phyloP scores from a whole-genome alignment of 768 basidiomycete genomes.

The Hemileccinum rubropunctum region DNA sequence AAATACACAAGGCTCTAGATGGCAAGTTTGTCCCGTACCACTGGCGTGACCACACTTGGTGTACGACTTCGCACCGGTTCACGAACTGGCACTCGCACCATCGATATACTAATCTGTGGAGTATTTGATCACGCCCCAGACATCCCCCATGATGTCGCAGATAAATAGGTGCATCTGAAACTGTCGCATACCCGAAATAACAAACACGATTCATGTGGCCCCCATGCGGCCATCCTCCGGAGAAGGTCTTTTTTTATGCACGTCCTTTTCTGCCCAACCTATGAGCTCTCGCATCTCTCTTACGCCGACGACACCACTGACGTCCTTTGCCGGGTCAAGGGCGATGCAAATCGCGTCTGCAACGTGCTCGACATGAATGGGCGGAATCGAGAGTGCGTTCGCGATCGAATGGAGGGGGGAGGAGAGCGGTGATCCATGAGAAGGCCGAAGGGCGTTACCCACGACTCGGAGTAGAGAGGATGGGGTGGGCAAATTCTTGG shows the following conservation, averaged over 20 bases:
- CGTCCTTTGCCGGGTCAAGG: slow-evolving; percentile 46
- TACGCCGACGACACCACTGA: slow-evolving; percentile 69
- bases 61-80: too few relatives aligned
- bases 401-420: slow-evolving; percentile 66
- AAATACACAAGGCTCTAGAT: slow-evolving; percentile 4
- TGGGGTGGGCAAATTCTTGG: slow-evolving; percentile 60
- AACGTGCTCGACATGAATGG: slow-evolving; percentile 95
- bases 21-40: slow-evolving; percentile 13
- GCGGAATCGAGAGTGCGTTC: slow-evolving; percentile 78
- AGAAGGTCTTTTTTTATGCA: slow-evolving; percentile 12
- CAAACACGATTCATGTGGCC: slow-evolving; percentile 7
- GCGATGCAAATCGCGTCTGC: slow-evolving; percentile 76
- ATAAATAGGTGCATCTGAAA: slow-evolving; percentile 20
- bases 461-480: slow-evolving; percentile 58
- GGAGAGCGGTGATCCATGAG: slow-evolving; percentile 31
- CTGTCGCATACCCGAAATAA: slow-evolving; percentile 12
- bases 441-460: slow-evolving; percentile 37
- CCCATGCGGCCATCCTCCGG: neutral
- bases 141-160: slow-evolving; percentile 17
- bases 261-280: slow-evolving; percentile 52
- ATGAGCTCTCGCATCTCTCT: slow-evolving; percentile 71
- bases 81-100: neutral
- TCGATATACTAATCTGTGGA: slow-evolving; percentile 7
- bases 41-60: too few relatives aligned
- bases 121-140: slow-evolving; percentile 6